Evolutionary conservation across 495 filamentous ascomycete genomes (phyloP), one percentile per base, ranked within the genome.

Genomic region (Penicillium arizonense): DNA sequence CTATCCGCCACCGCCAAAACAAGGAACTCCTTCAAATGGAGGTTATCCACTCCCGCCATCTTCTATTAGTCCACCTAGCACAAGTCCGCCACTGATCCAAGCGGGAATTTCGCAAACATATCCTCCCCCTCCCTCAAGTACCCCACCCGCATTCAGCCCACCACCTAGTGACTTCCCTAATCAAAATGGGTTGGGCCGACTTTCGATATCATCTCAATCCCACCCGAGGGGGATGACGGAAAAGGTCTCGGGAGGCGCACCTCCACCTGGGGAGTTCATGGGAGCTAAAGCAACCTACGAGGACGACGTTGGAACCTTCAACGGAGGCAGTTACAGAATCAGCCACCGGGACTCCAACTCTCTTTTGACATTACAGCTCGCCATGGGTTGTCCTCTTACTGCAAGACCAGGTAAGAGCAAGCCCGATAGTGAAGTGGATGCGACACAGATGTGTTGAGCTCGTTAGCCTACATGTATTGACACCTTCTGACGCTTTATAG

Each of bases 281-380:
- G 87, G 89, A 34, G 83, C 81, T 0, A 63, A 55, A 2, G 53
- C 63, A 11, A 78, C 85, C 3, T 79, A 79, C 1, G 72, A 83
- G 26, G 94, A 97, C 68, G 89, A 94, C 47, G 77, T 92, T 11
- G 94, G 94, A 3, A 96, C 87, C 0, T 97, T 98, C 78, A 97
- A 97, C 72, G 94, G 94, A 10, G 94, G 94, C 8, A 91, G 85
- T 56, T 98, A 93, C 64, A 77, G 95, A 18, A 90, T 98, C 68
- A 94, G 90, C 58, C 94, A 98, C 62, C 80, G 94, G 6, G 92
- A 97, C 62, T 85, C 81, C 37, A 98, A 98, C 64, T 90, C 90
- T 0, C 81, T 97, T 36, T 59, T 97, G 40, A 98, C 95, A 0
- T 50, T 98, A 3, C 92, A 96, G 63, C 68, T 98, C 12, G 93